Base-by-base conservation (phyloP, 2,329 filamentous ascomycete genomes). In the Aspergillus unguis region DNA sequence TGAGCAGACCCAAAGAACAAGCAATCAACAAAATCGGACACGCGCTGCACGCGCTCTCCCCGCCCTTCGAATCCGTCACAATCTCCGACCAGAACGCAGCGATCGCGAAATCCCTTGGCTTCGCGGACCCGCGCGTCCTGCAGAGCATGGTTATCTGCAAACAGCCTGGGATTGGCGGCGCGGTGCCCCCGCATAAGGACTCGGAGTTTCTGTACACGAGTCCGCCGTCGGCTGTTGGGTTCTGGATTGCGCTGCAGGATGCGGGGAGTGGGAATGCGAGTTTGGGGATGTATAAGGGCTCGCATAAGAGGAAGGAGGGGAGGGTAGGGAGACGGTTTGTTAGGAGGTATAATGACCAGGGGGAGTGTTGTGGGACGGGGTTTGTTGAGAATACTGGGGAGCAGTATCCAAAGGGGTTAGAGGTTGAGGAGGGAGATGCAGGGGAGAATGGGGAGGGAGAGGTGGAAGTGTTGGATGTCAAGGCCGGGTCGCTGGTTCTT, bases 131-230 rank as follows among this genome's bases (percentile, higher is more conserved):
- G 2, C 78, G 87, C 23, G 80, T 86, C 4, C 78, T 99, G 48
- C 94, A 99, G 77, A 94, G 88, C 70, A 99, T 99, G 94, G 81
- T 97, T 28, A 97, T 99, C 63, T 96, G 91, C 82, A 99, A 99
- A 73, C 92, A 96, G 75, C 92, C 94, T 25, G 90, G 95, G 73
- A 96, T 97, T 48, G 94, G 94, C 28, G 92, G 89, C 25, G 88
- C 88, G 2, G 94, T 97, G 40, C 90, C 88, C 1, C 84, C 90
- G 25, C 94, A 99, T 70, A 92, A 96, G 74, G 92, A 97, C 72
- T 90, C 84, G 59, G 92, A 90, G 1, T 99, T 97, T 62, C 63
- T 99, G 56, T 97, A 95, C 70, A 97, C 94, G 1, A 77, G 91
- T 59, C 87, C 90, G 35, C 92, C 92, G 1, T 88, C 84, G 36